Percentiles rank a stretch among this genome's conserved stretches.
Evolutionary conservation across 2,329 filamentous ascomycete genomes (phyloP).

Genomic region (Pseudocercospora vitis): DNA sequence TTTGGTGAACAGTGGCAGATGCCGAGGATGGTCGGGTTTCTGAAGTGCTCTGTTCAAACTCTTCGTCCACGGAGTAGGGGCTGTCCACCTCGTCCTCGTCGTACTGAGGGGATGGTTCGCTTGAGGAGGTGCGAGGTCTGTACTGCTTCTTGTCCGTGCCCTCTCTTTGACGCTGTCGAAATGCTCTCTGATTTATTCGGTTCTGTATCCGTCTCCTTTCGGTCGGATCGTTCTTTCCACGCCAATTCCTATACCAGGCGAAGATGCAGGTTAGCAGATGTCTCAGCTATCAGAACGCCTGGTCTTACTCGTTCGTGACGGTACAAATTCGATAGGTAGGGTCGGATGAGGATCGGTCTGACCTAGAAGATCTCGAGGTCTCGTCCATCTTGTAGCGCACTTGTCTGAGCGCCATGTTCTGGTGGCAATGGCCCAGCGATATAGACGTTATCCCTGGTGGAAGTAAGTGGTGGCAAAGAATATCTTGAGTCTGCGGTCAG

Average conservation of each 20-base stretch:
- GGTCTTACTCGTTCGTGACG: slow-evolving; percentile 9
- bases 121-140: slow-evolving; percentile 21
- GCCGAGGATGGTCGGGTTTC: slow-evolving; percentile 1
- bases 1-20: background rate
- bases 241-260: too few relatives aligned
- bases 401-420: slow-evolving; percentile 11
- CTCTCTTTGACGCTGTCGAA: slow-evolving; percentile 34
- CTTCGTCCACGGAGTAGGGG: slow-evolving; percentile 7
- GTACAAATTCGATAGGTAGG: slow-evolving; percentile 13
- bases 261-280: too few relatives aligned
- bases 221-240: slow-evolving; percentile 34
- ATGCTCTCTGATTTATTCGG: slow-evolving; percentile 36
- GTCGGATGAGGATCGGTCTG: slow-evolving; percentile 12
- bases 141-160: slow-evolving; percentile 31
- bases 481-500: background rate
- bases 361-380: slow-evolving; percentile 2
- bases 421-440: slow-evolving; percentile 13
- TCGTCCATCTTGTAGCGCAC: slow-evolving; percentile 7
- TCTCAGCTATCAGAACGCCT: background rate
- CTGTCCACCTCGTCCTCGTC: slow-evolving; percentile 9
- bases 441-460: slow-evolving; percentile 9
- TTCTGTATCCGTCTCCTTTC: slow-evolving; percentile 37
- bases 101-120: slow-evolving; percentile 11
- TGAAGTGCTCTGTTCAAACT: slow-evolving; percentile 4
- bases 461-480: slow-evolving; percentile 9